Conservation (phyloP, 805 yeast genomes). For the Saccharomycopsis olivae region DNA sequence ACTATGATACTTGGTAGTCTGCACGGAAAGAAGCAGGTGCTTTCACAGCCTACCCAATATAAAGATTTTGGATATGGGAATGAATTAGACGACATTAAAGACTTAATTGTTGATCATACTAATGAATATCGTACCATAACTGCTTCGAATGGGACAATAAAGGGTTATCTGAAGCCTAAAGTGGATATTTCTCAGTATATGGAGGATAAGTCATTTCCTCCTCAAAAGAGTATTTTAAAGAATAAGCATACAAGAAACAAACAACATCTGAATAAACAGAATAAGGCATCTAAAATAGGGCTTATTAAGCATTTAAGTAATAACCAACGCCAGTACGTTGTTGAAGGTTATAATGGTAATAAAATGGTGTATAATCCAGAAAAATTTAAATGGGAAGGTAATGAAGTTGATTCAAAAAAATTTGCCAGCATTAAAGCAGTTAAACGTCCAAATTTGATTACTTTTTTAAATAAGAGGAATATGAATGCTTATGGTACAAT, state of each 20-base stretch:
- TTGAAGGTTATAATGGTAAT: constrained; percentile 16
- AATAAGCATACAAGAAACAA: not conserved
- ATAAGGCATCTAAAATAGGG: constrained; percentile 4
- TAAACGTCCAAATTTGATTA: constrained; percentile 14
- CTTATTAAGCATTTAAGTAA: constrained; percentile 13
- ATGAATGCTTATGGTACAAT: constrained; percentile 4
- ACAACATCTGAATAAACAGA: not conserved
- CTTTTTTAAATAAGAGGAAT: constrained; percentile 12
- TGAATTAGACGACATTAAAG: constrained; percentile 15
- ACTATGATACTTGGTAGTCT: not conserved
- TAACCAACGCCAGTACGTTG: constrained; percentile 6
- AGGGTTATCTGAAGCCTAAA: not conserved
- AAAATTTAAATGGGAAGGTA: constrained; percentile 18
- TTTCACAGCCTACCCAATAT: constrained; percentile 4
- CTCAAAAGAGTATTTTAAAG: constrained; percentile 1
- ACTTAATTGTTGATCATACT: constrained; percentile 12
- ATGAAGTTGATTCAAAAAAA: constrained; percentile 14
- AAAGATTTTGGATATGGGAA: constrained; percentile 10
- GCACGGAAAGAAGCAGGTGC: constrained; percentile 1
- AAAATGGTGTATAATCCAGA: constrained; percentile 17
- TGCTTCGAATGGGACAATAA: constrained; percentile 4
- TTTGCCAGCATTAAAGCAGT: constrained; percentile 10
- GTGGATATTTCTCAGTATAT: constrained; percentile 11
- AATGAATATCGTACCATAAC: constrained; percentile 3
- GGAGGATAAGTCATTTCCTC: constrained; percentile 1